Evolutionary conservation across 495 filamentous ascomycete species (phyloP).

Genomic region (Talaromyces wortmannii): DNA sequence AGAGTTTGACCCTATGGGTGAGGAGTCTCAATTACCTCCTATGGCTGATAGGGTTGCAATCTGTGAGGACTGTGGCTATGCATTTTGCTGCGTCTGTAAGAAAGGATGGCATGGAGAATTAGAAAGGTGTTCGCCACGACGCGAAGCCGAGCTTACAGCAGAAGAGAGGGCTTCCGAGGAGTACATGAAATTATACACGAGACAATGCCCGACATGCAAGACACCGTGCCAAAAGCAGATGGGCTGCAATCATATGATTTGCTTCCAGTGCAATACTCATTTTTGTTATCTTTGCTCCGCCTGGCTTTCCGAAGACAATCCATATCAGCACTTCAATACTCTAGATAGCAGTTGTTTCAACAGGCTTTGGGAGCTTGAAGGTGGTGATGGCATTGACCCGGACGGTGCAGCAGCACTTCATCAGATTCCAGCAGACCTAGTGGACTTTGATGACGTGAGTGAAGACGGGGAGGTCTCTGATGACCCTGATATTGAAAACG

Average conservation of each 20-base stretch:
- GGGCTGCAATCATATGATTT: conserved; percentile 98
- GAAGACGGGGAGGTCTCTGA: conserved; percentile 11
- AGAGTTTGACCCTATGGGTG: conserved; percentile 25
- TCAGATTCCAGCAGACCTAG: conserved; percentile 26
- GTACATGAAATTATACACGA: conserved; percentile 73
- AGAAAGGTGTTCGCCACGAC: conserved; percentile 51
- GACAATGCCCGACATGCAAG: conserved; percentile 85
- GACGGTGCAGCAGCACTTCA: conserved; percentile 37
- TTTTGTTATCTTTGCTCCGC: conserved; percentile 93
- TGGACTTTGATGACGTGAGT: conserved; percentile 32
- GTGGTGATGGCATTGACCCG: conserved; percentile 60
- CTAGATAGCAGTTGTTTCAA: conserved; percentile 61
- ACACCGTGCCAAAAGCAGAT: conserved; percentile 80
- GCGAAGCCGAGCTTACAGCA: conserved; percentile 58
- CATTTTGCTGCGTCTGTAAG: conserved; percentile 73
- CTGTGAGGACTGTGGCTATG: conserved; percentile 85
- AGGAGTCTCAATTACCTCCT: conserved; percentile 31
- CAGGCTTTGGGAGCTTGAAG: conserved; percentile 84
- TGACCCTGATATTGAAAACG: conserved; percentile 12
- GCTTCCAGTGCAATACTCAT: conserved; percentile 80
- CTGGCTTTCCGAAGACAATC: conserved; percentile 75
- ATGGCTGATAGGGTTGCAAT: conserved; percentile 63
- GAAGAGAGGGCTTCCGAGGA: conserved; percentile 82
- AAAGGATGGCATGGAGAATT: conserved; percentile 89
- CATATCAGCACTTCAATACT: conserved; percentile 85